Percentiles rank a stretch among this genome's conserved stretches.
Conservation (phyloP, 192 early-diverging fungal species). For the Dissophora globulifera region DNA sequence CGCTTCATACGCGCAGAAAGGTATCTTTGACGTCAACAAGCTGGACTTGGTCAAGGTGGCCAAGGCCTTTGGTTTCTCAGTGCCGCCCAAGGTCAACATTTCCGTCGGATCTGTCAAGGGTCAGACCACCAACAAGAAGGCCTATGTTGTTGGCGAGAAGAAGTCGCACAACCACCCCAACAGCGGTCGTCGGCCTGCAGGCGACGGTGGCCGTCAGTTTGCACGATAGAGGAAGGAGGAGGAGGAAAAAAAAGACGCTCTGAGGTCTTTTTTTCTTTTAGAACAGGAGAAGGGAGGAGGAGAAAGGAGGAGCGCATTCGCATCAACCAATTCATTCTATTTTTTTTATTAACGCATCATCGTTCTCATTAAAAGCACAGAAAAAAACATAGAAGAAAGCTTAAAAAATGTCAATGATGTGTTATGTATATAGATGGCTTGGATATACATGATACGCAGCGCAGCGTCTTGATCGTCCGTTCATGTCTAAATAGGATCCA, state of each 20-base stretch:
- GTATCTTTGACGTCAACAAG: conserved; percentile 92
- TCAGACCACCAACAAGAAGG: conserved; percentile 49
- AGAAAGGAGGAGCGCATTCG: too few species aligned
- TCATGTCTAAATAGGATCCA: conserved; percentile 11
- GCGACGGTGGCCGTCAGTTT: conserved; percentile 51
- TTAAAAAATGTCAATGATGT: not conserved
- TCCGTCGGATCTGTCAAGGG: conserved; percentile 59
- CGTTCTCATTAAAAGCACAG: not conserved
- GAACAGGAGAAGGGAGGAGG: too few species aligned
- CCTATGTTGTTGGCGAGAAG: conserved; percentile 48
- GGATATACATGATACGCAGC: not conserved
- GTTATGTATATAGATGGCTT: not conserved
- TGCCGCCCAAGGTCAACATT: conserved; percentile 95
- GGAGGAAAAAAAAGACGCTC: too few species aligned
- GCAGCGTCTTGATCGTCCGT: not conserved
- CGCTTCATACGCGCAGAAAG: conserved; percentile 94
- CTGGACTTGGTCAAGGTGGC: conserved; percentile 94
- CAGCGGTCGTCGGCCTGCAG: conserved; percentile 32
- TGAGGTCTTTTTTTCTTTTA: not conserved
- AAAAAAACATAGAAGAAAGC: not conserved
- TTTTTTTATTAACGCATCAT: not conserved
- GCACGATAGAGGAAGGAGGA: conserved; percentile 51
- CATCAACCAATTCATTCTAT: too few species aligned
- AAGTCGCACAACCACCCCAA: conserved; percentile 44
- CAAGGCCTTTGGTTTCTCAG: conserved; percentile 94